Percentiles rank a stretch among this genome's conserved stretches.
These are phyloP conservation scores for Eucalyptus globulus DNA, from an alignment of 345 rosid species.

Conservation along the genomic window DNA sequence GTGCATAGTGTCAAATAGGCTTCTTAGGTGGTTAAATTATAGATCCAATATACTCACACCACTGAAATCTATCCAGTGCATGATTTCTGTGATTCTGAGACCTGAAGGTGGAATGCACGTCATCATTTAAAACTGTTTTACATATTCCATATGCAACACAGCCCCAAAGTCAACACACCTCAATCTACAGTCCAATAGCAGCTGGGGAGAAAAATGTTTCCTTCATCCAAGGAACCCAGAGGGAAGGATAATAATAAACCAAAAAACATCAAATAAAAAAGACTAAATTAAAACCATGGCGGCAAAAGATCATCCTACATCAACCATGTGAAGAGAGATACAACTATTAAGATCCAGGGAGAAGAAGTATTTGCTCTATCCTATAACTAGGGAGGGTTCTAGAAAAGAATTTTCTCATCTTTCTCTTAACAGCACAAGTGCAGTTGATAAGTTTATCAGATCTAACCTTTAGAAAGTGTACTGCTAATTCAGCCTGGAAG, in stretches of 20 bases:
- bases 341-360: neutral
- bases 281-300: neutral
- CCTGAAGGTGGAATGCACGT: neutral
- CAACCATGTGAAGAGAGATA: neutral
- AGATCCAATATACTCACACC: neutral
- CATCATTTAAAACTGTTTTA: neutral
- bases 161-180: neutral
- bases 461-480: constrained; percentile 85
- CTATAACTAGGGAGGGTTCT: neutral
- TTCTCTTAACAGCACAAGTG: neutral
- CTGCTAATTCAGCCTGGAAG: constrained; percentile 94
- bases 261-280: neutral
- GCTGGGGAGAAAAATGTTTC: neutral
- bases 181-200: neutral
- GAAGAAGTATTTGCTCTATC: neutral
- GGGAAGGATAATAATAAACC: neutral
- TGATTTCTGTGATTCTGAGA: neutral
- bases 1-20: neutral
- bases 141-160: neutral
- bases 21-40: neutral
- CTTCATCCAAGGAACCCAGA: neutral
- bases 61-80: neutral
- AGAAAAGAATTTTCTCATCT: neutral
- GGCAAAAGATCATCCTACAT: neutral
- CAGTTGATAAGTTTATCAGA: neutral